phyloP scores from a whole-genome alignment of 768 basidiomycete species.

The Cytidiella melzeri region DNA sequence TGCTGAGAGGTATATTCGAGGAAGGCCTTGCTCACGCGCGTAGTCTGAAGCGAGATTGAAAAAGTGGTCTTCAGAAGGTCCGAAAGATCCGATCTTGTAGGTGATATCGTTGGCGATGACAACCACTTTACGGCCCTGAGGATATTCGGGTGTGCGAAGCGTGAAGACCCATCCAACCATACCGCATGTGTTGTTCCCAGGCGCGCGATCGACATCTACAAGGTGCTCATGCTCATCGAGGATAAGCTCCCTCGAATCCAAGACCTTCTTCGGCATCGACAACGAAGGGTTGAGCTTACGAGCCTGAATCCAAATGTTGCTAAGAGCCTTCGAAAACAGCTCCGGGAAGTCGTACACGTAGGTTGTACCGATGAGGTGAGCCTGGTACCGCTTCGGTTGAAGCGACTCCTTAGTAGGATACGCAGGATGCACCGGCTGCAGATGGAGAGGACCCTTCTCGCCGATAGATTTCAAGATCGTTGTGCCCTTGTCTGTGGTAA shows the following conservation, averaged over 20 bases:
- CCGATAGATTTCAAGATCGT: slow-evolving; percentile 97
- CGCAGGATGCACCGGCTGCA: slow-evolving; percentile 88
- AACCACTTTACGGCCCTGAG: slow-evolving; percentile 78
- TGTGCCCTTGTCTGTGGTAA: slow-evolving; percentile 91
- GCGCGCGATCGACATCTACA: slow-evolving; percentile 83
- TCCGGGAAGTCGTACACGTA: slow-evolving; percentile 99
- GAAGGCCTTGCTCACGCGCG: slow-evolving; percentile 81
- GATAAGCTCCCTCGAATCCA: slow-evolving; percentile 87
- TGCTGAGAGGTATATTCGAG: slow-evolving; percentile 96
- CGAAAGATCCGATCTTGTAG: slow-evolving; percentile 97
- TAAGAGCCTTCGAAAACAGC: slow-evolving; percentile 94
- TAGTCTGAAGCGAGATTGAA: slow-evolving; percentile 94
- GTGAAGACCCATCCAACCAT: slow-evolving; percentile 99
- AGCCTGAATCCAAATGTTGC: slow-evolving; percentile 84
- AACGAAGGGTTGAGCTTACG: slow-evolving; percentile 59
- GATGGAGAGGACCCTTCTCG: slow-evolving; percentile 92
- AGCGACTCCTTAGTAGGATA: slow-evolving; percentile 98
- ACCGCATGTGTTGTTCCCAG: slow-evolving; percentile 91
- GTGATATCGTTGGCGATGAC: slow-evolving; percentile 98
- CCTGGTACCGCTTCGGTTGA: slow-evolving; percentile 98
- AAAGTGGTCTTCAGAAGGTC: slow-evolving; percentile 92
- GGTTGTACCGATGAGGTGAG: slow-evolving; percentile 95
- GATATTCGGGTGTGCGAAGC: slow-evolving; percentile 87
- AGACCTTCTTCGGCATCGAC: slow-evolving; percentile 66
- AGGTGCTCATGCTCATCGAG: slow-evolving; percentile 91